A percentile compares a stretch with the other conserved stretches of the same genome.
These are phyloP conservation scores for Ocimum tenuiflorum DNA, from an alignment of 257 asterid species.

Conservation along the genomic window DNA sequence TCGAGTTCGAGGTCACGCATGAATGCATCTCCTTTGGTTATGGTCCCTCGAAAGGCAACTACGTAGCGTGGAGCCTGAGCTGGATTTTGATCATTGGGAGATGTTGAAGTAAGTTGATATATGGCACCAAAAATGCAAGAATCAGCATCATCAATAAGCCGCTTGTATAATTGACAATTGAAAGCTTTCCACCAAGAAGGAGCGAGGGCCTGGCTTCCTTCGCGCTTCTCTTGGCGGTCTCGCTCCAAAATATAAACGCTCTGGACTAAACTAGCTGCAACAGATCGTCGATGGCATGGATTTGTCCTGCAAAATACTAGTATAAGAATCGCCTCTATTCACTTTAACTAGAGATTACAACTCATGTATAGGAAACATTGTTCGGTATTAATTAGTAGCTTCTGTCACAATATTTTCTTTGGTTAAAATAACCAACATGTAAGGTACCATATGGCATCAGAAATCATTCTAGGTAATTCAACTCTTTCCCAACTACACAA, in stretches of 20 bases:
- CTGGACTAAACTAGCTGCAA: slow-evolving; percentile 87
- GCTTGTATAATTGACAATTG: slow-evolving; percentile 46
- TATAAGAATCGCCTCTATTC: not conserved
- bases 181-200: slow-evolving; percentile 83
- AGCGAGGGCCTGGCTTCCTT: slow-evolving; percentile 64
- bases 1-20: slow-evolving; percentile 64
- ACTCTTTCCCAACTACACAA: not conserved
- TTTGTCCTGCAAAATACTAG: slow-evolving; percentile 45
- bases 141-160: slow-evolving; percentile 63
- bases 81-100: slow-evolving; percentile 14
- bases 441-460: not conserved
- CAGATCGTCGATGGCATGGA: slow-evolving; percentile 52
- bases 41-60: slow-evolving; percentile 77
- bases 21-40: slow-evolving; percentile 70
- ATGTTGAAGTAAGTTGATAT: slow-evolving; percentile 35
- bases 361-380: not conserved
- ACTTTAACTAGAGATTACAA: not conserved
- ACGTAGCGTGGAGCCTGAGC: slow-evolving; percentile 43
- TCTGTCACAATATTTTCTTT: not conserved
- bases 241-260: slow-evolving; percentile 71
- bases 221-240: slow-evolving; percentile 71
- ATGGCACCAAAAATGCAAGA: slow-evolving; percentile 77
- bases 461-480: not conserved
- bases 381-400: not conserved
- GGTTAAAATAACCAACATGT: not conserved